Evolutionary conservation across 441 rosid genomes (phyloP).

Genomic region (Monsonia emarginata): DNA sequence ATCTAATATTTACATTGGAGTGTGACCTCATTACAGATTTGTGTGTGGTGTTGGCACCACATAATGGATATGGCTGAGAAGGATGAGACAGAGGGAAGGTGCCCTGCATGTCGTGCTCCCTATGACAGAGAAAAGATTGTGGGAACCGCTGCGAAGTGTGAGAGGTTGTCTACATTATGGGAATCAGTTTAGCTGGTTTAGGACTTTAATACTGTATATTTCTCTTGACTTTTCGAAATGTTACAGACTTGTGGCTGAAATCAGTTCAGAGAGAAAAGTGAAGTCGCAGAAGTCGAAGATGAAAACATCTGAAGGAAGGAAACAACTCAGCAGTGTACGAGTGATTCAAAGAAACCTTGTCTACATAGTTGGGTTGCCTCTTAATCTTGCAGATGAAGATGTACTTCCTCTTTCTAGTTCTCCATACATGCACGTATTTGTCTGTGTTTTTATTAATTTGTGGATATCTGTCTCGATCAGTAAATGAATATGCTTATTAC

Average conservation of each 20-base stretch:
- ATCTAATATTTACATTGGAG: neutral
- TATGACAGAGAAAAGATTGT: conserved; percentile 62
- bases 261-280: conserved; percentile 34
- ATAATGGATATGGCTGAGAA: conserved; percentile 58
- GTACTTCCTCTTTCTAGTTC: conserved; percentile 19
- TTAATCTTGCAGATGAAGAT: conserved; percentile 48
- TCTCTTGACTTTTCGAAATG: neutral
- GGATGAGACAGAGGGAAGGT: conserved; percentile 44
- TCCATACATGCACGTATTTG: neutral
- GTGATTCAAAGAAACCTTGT: conserved; percentile 51
- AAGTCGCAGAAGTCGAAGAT: conserved; percentile 43
- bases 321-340: conserved; percentile 36
- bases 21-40: conserved; percentile 26
- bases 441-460: neutral
- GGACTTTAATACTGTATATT: conserved; percentile 9
- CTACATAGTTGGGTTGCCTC: conserved; percentile 51
- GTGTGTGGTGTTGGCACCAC: conserved; percentile 71
- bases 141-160: conserved; percentile 37
- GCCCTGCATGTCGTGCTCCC: conserved; percentile 52
- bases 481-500: neutral
- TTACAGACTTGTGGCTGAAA: conserved; percentile 39
- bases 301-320: conserved; percentile 45
- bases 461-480: neutral
- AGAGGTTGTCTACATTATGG: conserved; percentile 28
- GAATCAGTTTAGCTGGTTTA: neutral